Conservation (phyloP, 2,329 filamentous ascomycete genomes). For the Penicillium sclerotigenum region DNA sequence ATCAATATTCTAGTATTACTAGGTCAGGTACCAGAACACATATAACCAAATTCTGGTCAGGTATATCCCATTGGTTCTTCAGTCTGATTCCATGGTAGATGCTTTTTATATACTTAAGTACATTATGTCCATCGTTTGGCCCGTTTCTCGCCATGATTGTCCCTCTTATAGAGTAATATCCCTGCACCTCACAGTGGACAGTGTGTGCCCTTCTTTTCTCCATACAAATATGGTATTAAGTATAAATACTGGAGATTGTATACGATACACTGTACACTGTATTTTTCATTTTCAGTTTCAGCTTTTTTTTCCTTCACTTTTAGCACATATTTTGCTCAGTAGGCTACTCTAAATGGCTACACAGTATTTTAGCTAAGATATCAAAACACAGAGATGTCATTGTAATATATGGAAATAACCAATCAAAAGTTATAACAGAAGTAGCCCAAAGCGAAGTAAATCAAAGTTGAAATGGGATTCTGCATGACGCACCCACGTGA, state of each 20-base stretch:
- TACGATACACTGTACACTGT: neutral
- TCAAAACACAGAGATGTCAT: neutral
- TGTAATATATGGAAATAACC: neutral
- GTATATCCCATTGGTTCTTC: slow-evolving; percentile 16
- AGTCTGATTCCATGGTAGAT: slow-evolving; percentile 11
- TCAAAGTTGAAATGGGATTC: slow-evolving; percentile 7
- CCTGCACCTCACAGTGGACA: slow-evolving; percentile 18
- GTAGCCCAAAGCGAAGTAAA: neutral
- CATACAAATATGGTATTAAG: slow-evolving; percentile 3
- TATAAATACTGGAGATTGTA: neutral
- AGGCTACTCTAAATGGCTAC: neutral
- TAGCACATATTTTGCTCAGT: neutral
- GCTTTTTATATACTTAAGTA: neutral
- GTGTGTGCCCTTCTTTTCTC: slow-evolving; percentile 12
- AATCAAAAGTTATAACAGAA: neutral
- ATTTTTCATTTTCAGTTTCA: slow-evolving; percentile 1
- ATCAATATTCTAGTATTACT: neutral
- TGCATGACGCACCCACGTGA: slow-evolving; percentile 40
- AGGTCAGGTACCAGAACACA: neutral
- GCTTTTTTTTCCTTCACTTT: neutral
- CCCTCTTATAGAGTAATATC: slow-evolving; percentile 9
- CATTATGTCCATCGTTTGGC: neutral
- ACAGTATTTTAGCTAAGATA: neutral
- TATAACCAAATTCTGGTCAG: slow-evolving; percentile 14
- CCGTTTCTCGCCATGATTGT: slow-evolving; percentile 21